Conservation (phyloP, 805 yeast genomes). For the Candida palmyrensis region DNA sequence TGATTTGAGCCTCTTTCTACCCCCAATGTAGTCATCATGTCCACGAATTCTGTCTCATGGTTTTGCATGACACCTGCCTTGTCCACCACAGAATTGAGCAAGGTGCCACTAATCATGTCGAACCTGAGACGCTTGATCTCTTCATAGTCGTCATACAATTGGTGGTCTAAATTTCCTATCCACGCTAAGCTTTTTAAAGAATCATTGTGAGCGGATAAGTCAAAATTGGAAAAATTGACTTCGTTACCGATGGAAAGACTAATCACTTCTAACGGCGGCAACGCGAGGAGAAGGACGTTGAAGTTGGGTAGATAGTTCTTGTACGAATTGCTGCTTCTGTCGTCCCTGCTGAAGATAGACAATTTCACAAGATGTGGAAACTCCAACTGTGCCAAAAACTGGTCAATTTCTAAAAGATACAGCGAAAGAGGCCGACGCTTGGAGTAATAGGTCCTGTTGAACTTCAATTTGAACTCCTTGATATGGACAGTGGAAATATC, state of each 20-base stretch:
- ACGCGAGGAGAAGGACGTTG: not conserved
- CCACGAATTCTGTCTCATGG: not conserved
- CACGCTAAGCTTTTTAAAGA: conserved; percentile 4
- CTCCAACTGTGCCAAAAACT: conserved; percentile 1
- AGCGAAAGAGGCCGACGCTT: conserved; percentile 1
- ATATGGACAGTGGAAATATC: not conserved
- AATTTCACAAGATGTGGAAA: conserved; percentile 2
- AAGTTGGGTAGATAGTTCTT: conserved; percentile 2
- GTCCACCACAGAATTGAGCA: not conserved
- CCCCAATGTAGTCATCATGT: conserved; percentile 1
- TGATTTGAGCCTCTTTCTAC: conserved; percentile 4
- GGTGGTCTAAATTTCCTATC: conserved; percentile 6
- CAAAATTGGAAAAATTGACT: conserved; percentile 2
- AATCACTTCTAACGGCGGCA: not conserved
- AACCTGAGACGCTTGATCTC: conserved; percentile 1
- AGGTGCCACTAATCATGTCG: conserved; percentile 2
- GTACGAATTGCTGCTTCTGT: not conserved
- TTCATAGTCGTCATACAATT: not conserved
- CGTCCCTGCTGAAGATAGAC: conserved; percentile 3
- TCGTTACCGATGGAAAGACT: conserved; percentile 5
- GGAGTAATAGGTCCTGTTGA: not conserved
- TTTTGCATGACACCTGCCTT: not conserved
- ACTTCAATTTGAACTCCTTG: not conserved
- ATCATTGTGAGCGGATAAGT: conserved; percentile 1
- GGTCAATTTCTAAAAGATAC: conserved; percentile 2